Base-by-base conservation (phyloP, 345 rosid species). In the Dipteronia sinensis region DNA sequence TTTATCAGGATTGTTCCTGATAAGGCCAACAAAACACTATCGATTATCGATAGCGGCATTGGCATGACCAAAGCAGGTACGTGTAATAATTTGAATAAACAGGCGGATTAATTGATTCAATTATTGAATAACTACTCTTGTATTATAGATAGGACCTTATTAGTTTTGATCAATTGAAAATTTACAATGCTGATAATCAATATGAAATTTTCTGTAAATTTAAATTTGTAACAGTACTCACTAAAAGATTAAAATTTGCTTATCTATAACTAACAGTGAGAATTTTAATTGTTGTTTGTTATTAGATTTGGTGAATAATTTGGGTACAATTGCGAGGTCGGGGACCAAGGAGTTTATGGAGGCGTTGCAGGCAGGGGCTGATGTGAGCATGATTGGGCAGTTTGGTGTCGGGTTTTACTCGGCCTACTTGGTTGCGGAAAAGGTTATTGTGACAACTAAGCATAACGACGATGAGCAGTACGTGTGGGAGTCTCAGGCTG, bases 21-120 rank as follows among this genome's bases (percentile, higher is more conserved):
- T 62, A 86, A 85, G 78, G 84, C 69, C 25, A 85, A 86, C 77
- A 86, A 82, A 65, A 74, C 88, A 0, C 81, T 88, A 13, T 83
- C 91, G 13, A 79, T 88, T 29, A 85, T 83, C 1, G 91, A 88
- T 34, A 84, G 91, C 3, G 91, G 91, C 38, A 2, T 74, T 34
- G 88, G 91, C 38, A 88, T 88, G 91, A 88, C 91, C 76, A 88
- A 88, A 88, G 82, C 89, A 72, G 90, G 90, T 88, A 82, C 31
- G 9, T 31, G 1, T 46, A 46, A 10, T 46, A 46, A 46, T 46
- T 9, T 8, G 2, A 46, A 46, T 16, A 19, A 2, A 19, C 12
- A 10, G 2, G 25, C 0, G 19, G 2, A 0, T 22, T 10, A 1
- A 67, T 16, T 66, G 4, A 3, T 6, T 1, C 10, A 46, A 13